Conservation (phyloP, 306 rosid genomes). For the Oemleria cerasiformis region DNA sequence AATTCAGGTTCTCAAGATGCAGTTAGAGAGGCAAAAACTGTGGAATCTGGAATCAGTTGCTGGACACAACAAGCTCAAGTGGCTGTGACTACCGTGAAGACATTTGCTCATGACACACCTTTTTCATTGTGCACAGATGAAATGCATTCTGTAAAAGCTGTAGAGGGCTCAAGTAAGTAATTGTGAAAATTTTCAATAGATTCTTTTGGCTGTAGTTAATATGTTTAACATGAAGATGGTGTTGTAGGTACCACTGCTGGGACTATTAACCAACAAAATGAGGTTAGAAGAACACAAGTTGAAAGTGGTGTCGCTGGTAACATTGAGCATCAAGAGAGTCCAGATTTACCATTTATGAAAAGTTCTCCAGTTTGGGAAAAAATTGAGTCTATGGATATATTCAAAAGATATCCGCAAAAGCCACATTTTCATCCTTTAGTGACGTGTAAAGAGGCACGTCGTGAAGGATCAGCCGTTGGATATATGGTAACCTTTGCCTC, state of each 20-base stretch:
- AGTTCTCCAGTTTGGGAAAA: not conserved
- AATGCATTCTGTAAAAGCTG: not conserved
- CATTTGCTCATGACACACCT: slow-evolving; percentile 1
- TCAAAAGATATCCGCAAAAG: slow-evolving; percentile 25
- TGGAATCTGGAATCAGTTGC: slow-evolving; percentile 2
- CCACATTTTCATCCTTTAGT: slow-evolving; percentile 18
- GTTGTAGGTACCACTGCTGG: slow-evolving; percentile 9
- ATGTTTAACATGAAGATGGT: not conserved
- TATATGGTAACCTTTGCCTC: slow-evolving; percentile 23
- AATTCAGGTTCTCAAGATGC: not conserved
- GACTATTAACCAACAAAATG: slow-evolving; percentile 14
- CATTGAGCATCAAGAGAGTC: not conserved
- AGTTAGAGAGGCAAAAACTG: not conserved
- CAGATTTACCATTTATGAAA: slow-evolving; percentile 5
- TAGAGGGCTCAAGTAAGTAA: slow-evolving; percentile 1
- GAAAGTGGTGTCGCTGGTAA: not conserved
- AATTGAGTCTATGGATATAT: slow-evolving; percentile 24
- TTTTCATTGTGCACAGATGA: not conserved
- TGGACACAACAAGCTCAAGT: not conserved
- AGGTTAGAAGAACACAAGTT: not conserved
- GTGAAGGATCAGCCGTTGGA: slow-evolving; percentile 24
- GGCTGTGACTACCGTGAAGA: not conserved
- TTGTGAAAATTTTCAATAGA: not conserved
- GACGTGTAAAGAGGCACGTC: not conserved
- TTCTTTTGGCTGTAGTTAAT: not conserved